Base-by-base conservation (phyloP, 257 asterid genomes). In the Galeopsis tetrahit region DNA sequence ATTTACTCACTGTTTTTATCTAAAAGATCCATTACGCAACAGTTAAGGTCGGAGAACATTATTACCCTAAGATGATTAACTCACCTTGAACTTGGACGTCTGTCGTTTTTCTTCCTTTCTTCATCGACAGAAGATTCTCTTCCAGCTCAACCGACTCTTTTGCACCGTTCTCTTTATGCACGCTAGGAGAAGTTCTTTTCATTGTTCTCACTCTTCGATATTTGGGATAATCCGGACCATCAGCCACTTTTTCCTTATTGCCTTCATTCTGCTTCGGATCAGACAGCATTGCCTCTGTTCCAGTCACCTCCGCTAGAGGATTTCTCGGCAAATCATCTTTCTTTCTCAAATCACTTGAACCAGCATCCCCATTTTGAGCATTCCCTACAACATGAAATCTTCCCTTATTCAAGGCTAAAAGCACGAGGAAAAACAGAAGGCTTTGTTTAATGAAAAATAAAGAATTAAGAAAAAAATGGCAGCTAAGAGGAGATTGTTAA, bases 81-180 rank as follows among this genome's bases (percentile, higher is more conserved):
- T 73, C 39, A 83, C 91, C 87, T 77, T 70, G 75, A 68, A 56
- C 71, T 84, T 77, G 70, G 63, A 78, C 78, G 39, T 78, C 79
- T 34, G 65, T 33, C 74, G 49, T 81, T 71, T 64, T 79, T 70
- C 75, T 80, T 58, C 81, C 78, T 66, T 86, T 85, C 73, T 87
- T 86, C 79, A 77, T 84, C 15, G 39, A 66, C 33, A 82, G 51
- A 51, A 13, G 77, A 77, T 36, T 79, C 46, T 82, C 82, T 69
- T 31, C 78, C 78, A 53, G 80, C 70, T 58, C 72, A 58, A 62
- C 17, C 9, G 84, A 66, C 75, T 71, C 86, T 68, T 71, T 73
- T 51, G 52, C 59, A 53, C 69, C 81, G 61, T 76, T 56, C 68
- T 80, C 82, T 63, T 53, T 77, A 71, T 63, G 69, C 59, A 57